Percentiles rank a stretch among this genome's conserved stretches.
These are phyloP conservation scores for Mycena vulgaris DNA, from an alignment of 768 basidiomycete species.

Conservation along the genomic window DNA sequence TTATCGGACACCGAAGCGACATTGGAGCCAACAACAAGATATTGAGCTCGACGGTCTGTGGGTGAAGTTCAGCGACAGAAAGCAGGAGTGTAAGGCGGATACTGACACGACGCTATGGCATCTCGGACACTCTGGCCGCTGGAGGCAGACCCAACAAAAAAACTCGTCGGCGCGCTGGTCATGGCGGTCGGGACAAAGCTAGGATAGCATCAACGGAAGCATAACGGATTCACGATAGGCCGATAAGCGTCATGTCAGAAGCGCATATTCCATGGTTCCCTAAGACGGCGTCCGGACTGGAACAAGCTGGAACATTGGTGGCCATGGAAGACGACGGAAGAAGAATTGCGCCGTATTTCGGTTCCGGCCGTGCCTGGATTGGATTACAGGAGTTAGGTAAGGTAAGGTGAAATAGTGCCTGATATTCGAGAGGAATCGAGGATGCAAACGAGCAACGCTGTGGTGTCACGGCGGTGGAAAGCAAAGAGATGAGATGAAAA, in stretches of 20 bases:
- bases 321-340: background rate
- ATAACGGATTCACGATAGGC: conserved; percentile 16
- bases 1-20: conserved; percentile 66
- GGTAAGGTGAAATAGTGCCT: background rate
- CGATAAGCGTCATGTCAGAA: conserved; percentile 21
- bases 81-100: background rate
- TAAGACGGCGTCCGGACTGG: background rate
- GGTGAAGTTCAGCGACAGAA: conserved; percentile 19
- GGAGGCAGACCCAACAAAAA: conserved; percentile 63
- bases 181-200: conserved; percentile 49
- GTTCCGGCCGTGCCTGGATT: background rate
- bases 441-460: no score
- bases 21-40: conserved; percentile 72
- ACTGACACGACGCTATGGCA: conserved; percentile 74
- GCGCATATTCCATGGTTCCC: background rate
- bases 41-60: conserved; percentile 79
- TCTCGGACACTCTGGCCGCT: conserved; percentile 66
- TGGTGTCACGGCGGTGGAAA: no score
- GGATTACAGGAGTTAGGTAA: background rate
- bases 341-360: background rate
- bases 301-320: background rate
- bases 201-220: conserved; percentile 26
- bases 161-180: conserved; percentile 64
- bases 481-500: no score
- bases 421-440: no score